Conservation (phyloP, 768 basidiomycete species). For the Strobilomyces confusus region DNA sequence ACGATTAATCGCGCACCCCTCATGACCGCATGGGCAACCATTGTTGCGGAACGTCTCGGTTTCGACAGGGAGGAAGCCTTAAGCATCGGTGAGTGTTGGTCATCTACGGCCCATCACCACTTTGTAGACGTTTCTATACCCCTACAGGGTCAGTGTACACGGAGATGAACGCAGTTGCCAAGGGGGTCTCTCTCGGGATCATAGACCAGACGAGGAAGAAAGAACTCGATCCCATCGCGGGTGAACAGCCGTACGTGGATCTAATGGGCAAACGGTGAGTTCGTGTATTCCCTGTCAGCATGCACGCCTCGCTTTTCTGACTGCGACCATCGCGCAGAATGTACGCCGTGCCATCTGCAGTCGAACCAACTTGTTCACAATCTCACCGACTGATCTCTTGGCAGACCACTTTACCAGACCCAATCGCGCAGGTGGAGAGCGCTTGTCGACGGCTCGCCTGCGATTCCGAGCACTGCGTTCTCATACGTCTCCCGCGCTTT, state of each 20-base stretch:
- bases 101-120: neutral
- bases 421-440: slow-evolving; percentile 76
- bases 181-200: slow-evolving; percentile 81
- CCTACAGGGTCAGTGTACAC: slow-evolving; percentile 83
- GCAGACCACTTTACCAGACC: slow-evolving; percentile 76
- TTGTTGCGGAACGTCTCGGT: slow-evolving; percentile 82
- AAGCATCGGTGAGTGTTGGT: slow-evolving; percentile 69
- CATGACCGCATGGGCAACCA: slow-evolving; percentile 89
- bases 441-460: slow-evolving; percentile 65
- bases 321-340: slow-evolving; percentile 27
- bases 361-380: neutral
- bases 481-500: slow-evolving; percentile 80
- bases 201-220: slow-evolving; percentile 53
- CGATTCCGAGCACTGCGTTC: slow-evolving; percentile 70
- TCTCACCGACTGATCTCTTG: slow-evolving; percentile 5
- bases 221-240: slow-evolving; percentile 50
- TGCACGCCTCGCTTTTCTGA: neutral
- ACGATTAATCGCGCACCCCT: slow-evolving; percentile 90
- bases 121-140: neutral
- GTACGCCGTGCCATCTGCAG: slow-evolving; percentile 31
- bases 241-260: slow-evolving; percentile 77
- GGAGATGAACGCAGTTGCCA: slow-evolving; percentile 85
- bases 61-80: slow-evolving; percentile 88
- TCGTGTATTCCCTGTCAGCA: neutral
- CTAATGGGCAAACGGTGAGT: slow-evolving; percentile 72